Percentiles rank a stretch among this genome's conserved stretches.
phyloP scores from a whole-genome alignment of 495 filamentous ascomycete genomes.

The Talaromyces trachyspermus region DNA sequence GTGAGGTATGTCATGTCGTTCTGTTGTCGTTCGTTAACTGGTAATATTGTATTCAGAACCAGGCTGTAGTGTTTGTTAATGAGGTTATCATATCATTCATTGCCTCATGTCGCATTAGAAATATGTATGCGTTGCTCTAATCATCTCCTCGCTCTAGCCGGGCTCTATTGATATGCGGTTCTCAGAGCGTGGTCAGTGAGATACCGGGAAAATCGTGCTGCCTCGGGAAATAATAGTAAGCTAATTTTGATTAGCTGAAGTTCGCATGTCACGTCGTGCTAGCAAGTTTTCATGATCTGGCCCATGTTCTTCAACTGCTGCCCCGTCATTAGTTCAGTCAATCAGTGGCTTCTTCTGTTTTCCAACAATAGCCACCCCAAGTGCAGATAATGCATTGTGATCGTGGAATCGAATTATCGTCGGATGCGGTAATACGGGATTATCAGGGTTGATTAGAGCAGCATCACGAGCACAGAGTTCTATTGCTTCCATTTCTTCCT shows the following conservation, averaged over 20 bases:
- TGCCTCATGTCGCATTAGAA: too few relatives aligned
- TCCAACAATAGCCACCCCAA: constrained; percentile 81
- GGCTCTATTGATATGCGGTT: too few relatives aligned
- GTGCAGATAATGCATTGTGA: constrained; percentile 61
- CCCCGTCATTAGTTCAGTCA: constrained; percentile 45
- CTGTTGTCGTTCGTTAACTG: neutral
- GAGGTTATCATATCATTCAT: too few relatives aligned
- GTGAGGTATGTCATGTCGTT: neutral
- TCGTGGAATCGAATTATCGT: constrained; percentile 75
- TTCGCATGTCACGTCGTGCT: neutral
- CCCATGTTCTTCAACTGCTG: neutral
- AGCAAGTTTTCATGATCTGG: too few relatives aligned
- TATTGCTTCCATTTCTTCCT: constrained; percentile 97
- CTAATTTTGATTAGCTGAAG: neutral
- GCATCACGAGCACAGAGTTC: constrained; percentile 92
- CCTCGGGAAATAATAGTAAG: too few relatives aligned
- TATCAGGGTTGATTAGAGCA: constrained; percentile 74
- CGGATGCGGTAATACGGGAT: constrained; percentile 78
- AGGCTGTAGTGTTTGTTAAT: too few relatives aligned
- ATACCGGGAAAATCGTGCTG: too few relatives aligned
- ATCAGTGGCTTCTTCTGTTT: constrained; percentile 84
- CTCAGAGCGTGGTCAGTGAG: too few relatives aligned
- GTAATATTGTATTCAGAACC: too few relatives aligned
- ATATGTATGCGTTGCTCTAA: too few relatives aligned
- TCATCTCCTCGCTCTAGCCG: too few relatives aligned